Evolutionary conservation across 441 rosid species (phyloP).

Genomic region (Eruca vesicaria): DNA sequence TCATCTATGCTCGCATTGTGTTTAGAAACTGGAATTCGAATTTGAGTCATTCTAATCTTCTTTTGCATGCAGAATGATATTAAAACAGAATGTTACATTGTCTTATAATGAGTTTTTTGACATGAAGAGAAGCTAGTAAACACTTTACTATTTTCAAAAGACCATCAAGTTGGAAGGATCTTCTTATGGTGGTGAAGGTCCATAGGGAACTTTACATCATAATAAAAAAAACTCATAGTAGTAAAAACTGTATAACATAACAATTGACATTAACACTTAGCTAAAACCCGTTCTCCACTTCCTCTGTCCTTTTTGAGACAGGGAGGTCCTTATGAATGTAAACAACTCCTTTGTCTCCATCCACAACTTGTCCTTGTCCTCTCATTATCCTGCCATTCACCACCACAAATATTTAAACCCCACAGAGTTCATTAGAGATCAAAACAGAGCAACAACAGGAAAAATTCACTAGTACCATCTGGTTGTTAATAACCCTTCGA

Average conservation of each 20-base stretch:
- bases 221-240: background rate
- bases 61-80: background rate
- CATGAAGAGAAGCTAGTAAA: slow-evolving; percentile 4
- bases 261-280: too few relatives aligned
- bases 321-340: slow-evolving; percentile 76
- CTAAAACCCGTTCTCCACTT: slow-evolving; percentile 24
- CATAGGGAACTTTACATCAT: too few relatives aligned
- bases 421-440: background rate
- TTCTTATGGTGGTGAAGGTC: slow-evolving; percentile 17
- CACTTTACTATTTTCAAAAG: slow-evolving; percentile 20
- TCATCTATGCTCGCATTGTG: background rate
- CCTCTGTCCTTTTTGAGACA: slow-evolving; percentile 21
- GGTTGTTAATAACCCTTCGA: slow-evolving; percentile 91
- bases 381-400: slow-evolving; percentile 74
- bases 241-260: background rate
- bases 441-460: background rate
- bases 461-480: slow-evolving; percentile 59
- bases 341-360: slow-evolving; percentile 75
- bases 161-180: background rate
- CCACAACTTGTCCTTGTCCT: slow-evolving; percentile 91
- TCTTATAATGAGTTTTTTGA: background rate
- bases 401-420: slow-evolving; percentile 18
- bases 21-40: background rate
- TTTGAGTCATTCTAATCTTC: background rate
- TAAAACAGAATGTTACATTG: background rate